Base-by-base conservation (phyloP, 768 basidiomycete species). In the Trametes elegans region DNA sequence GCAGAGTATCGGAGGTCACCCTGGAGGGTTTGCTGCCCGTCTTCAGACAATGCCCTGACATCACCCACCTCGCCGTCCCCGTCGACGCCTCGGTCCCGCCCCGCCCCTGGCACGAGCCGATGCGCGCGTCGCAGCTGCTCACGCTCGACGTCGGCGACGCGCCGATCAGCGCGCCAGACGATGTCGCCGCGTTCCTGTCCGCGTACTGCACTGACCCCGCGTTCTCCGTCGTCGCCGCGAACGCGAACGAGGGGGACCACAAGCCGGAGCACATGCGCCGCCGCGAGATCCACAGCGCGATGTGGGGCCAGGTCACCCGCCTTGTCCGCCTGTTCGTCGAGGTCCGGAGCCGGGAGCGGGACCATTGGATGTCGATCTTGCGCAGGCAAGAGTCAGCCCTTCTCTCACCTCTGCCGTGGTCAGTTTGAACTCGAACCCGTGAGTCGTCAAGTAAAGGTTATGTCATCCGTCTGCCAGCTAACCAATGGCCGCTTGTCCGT, bases 71-170 rank as follows among this genome's bases (percentile, higher is more conserved):
- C 52, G 40, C 57, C 35, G 28, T 59, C 23, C 52, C 57, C n/a
- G 10, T 59, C 47, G 31, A 59, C 48, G 57, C 57, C n/a, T 34
- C 57, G 1, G 46, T 13, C 2, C 57, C 51, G 23, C 43, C 27
- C 23, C 27, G 16, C 26, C 3, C n/a, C 14, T 42, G 27, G 19
- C 19, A 24, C 18, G 31, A 18, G 14, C 18, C 38, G 34, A 27
- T 40, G 40, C 44, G 24, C 14, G 14, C 47, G 14, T 43, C 51
- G 19, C 34, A 53, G n/a, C 51, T 58, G 11, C 26, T 42, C 24
- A 59, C 48, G 16, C 47, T 59, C n/a, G 57, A 59, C 28, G 57
- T 59, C 47, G 52, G 35, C n/a, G 57, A 59, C 48, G 49, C 57
- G 16, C 52, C 57, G 11, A 53, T 59, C 29, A 14, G 23, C 41